Base-by-base conservation (phyloP, 2,329 filamentous ascomycete species). In the Dendrostoma leiphaemia region DNA sequence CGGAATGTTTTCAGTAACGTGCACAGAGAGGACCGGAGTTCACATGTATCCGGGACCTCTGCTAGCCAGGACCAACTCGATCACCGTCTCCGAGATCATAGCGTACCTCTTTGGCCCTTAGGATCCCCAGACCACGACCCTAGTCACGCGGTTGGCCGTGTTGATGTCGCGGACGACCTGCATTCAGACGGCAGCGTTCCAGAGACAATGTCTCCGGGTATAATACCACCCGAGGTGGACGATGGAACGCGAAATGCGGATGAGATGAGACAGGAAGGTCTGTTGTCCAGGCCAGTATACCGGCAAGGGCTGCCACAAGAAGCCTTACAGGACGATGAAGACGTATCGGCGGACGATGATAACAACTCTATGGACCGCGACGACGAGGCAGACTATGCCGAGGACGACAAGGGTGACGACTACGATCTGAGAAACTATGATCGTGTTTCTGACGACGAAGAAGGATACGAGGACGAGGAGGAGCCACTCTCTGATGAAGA, bases 391-490 rank as follows among this genome's bases (percentile, higher is more conserved):
- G 61, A 59, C 28, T 61, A 62, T 43, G 69, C 71, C 2, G 60
- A 63, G 26, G 59, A 65, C n/a, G 54, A 63, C 19, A 60, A 60
- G 48, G 64, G 62, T 6, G 62, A 65, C 26, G 67, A 69, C 46
- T 68, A 67, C 50, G 67, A 68, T 8, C 61, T 63, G 56, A 57
- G 65, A n/a, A 63, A 63, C 29, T 66, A 67, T n/a, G 61, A 53
- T 26, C 58, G 64, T 15, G 48, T 64, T 7, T 68, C 71, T 10
- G 67, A 71, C 40, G 63, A 65, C 21, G 52, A 59, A 1, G 54
- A 60, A n/a, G 58, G 55, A 4, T 54, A 59, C 6, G 60, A 53
- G 1, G 54, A 48, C 17, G 62, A 59, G 28, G 60, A 58, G 1
- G 57, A 38, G 3, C 43, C 37, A 4, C 40, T 57, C 15, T 41